Percentiles rank a stretch among this genome's conserved stretches.
phyloP scores from a whole-genome alignment of 2,329 filamentous ascomycete genomes.

The Madurella fahalii region DNA sequence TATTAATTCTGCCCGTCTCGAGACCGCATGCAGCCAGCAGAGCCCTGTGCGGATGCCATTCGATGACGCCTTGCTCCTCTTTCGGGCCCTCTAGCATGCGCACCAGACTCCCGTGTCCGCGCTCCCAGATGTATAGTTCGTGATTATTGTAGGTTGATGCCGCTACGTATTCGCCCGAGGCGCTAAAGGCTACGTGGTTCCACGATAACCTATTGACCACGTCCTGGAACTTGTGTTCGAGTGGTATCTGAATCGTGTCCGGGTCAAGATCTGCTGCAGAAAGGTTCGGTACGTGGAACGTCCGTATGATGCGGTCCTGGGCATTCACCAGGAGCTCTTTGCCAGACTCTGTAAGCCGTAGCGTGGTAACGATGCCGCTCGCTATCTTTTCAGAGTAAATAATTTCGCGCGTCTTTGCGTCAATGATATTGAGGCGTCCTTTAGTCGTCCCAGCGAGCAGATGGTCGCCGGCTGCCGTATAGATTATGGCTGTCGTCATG shows the following conservation, averaged over 20 bases:
- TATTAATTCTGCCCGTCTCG: slow-evolving; percentile 88
- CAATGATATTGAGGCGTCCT: slow-evolving; percentile 93
- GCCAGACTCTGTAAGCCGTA: slow-evolving; percentile 80
- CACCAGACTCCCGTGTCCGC: slow-evolving; percentile 85
- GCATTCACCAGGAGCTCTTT: slow-evolving; percentile 87
- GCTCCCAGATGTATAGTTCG: slow-evolving; percentile 97
- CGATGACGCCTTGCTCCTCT: slow-evolving; percentile 92
- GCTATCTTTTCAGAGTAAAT: slow-evolving; percentile 89
- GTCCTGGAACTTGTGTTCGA: slow-evolving; percentile 98
- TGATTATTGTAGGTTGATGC: slow-evolving; percentile 98
- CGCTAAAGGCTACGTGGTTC: slow-evolving; percentile 96
- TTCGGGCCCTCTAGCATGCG: slow-evolving; percentile 96
- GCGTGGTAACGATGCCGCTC: slow-evolving; percentile 79
- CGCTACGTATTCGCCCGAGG: slow-evolving; percentile 90
- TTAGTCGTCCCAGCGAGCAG: slow-evolving; percentile 92
- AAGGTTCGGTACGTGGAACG: slow-evolving; percentile 81
- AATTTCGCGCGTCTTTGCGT: slow-evolving; percentile 72
- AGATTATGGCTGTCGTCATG: slow-evolving; percentile 88
- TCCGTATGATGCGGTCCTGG: slow-evolving; percentile 90
- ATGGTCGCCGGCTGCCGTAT: slow-evolving; percentile 79
- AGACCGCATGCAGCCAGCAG: slow-evolving; percentile 87
- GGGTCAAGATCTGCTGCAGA: slow-evolving; percentile 66
- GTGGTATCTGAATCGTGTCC: slow-evolving; percentile 80
- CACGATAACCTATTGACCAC: slow-evolving; percentile 91
- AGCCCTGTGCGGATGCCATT: slow-evolving; percentile 90